phyloP scores from a whole-genome alignment of 148 eudicot genomes.

The Cornus suecica region DNA sequence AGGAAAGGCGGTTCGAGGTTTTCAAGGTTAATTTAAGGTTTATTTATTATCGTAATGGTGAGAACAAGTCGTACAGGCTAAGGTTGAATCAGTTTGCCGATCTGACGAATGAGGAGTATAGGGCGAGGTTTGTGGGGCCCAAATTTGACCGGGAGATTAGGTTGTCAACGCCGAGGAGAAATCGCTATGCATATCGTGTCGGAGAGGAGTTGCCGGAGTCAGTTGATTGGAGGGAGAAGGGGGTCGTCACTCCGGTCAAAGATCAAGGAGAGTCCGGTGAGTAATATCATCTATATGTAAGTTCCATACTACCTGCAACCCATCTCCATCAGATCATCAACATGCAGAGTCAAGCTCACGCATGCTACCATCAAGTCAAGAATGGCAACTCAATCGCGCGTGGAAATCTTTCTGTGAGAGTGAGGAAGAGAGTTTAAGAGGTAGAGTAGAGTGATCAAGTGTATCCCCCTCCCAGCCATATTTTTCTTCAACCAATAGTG shows the following conservation, averaged over 20 bases:
- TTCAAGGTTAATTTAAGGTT: slow-evolving; percentile 64
- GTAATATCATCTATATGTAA: neutral
- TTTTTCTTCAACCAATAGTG: no score
- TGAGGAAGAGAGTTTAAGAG: no score
- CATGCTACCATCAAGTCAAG: no score
- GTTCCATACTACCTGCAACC: no score
- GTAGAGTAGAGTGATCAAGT: no score
- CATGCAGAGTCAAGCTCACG: no score
- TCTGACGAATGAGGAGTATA: slow-evolving; percentile 80
- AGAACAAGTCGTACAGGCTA: slow-evolving; percentile 32
- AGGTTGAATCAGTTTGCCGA: slow-evolving; percentile 75
- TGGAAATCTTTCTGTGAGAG: no score
- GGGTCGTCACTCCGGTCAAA: slow-evolving; percentile 67
- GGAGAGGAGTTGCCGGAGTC: slow-evolving; percentile 60
- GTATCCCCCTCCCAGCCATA: no score
- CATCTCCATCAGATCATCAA: no score
- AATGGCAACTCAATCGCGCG: no score
- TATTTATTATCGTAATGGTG: slow-evolving; percentile 47
- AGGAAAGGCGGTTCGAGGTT: slow-evolving; percentile 59
- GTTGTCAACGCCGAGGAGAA: slow-evolving; percentile 19
- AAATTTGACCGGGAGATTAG: slow-evolving; percentile 19
- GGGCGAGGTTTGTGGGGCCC: slow-evolving; percentile 39
- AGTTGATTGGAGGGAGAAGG: slow-evolving; percentile 79
- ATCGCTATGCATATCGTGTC: slow-evolving; percentile 36
- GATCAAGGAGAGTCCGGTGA: slow-evolving; percentile 82